These are phyloP conservation scores for Ophiostoma pallidulum DNA, from an alignment of 2,329 filamentous ascomycete genomes.

Conservation along the genomic window DNA sequence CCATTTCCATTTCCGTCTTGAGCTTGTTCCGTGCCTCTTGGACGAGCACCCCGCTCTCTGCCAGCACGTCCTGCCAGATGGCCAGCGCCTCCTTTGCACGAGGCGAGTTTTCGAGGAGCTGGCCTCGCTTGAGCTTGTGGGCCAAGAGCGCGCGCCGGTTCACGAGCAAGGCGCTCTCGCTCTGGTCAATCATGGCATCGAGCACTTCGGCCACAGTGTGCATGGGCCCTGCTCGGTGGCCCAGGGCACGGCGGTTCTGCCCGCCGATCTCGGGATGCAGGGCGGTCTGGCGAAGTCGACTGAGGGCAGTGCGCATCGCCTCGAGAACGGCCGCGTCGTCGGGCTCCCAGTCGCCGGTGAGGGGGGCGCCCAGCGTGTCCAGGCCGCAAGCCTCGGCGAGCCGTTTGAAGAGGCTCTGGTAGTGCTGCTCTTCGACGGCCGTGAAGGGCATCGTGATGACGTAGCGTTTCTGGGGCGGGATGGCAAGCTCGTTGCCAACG, in stretches of 20 bases:
- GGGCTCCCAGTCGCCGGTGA: slow-evolving; percentile 53
- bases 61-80: slow-evolving; percentile 55
- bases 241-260: slow-evolving; percentile 54
- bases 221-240: slow-evolving; percentile 55
- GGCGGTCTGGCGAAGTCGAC: slow-evolving; percentile 31
- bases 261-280: slow-evolving; percentile 75
- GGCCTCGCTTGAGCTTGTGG: slow-evolving; percentile 58
- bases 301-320: slow-evolving; percentile 70
- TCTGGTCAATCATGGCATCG: slow-evolving; percentile 84
- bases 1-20: slow-evolving; percentile 36
- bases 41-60: slow-evolving; percentile 44
- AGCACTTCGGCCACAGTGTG: slow-evolving; percentile 80
- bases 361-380: slow-evolving; percentile 52
- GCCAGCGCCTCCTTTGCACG: slow-evolving; percentile 56
- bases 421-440: slow-evolving; percentile 83
- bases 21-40: slow-evolving; percentile 56
- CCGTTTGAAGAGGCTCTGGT: slow-evolving; percentile 62
- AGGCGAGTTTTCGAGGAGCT: slow-evolving; percentile 68
- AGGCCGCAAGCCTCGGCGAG: slow-evolving; percentile 65
- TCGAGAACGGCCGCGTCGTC: slow-evolving; percentile 49
- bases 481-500: slow-evolving; percentile 64
- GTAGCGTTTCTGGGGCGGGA: slow-evolving; percentile 77
- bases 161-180: slow-evolving; percentile 53
- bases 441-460: slow-evolving; percentile 88
- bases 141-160: slow-evolving; percentile 61